Evolutionary conservation across 2,329 filamentous ascomycete species (phyloP).

Genomic region (Aspergillus hiratsukae): DNA sequence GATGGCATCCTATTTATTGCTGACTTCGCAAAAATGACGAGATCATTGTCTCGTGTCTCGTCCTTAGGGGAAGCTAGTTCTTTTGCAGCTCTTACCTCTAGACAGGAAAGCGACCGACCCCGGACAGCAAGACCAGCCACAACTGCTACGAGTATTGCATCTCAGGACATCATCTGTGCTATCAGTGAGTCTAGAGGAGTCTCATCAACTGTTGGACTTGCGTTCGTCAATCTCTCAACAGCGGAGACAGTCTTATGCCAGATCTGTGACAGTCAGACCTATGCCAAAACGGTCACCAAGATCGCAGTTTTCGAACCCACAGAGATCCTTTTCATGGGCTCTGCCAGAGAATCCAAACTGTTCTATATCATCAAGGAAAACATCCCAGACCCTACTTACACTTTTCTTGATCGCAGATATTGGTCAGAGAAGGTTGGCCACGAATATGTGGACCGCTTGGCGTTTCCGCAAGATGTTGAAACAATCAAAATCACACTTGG

Average conservation of each 20-base stretch:
- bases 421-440: constrained; percentile 78
- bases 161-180: constrained; percentile 79
- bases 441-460: constrained; percentile 73
- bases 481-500: constrained; percentile 72
- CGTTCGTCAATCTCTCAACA: constrained; percentile 81
- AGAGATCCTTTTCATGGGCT: constrained; percentile 71
- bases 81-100: constrained; percentile 19
- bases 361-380: constrained; percentile 70
- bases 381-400: constrained; percentile 58
- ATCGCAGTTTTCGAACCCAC: constrained; percentile 75
- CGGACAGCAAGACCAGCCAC: constrained; percentile 51
- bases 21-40: neutral
- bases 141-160: constrained; percentile 52
- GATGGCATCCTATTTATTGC: neutral
- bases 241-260: constrained; percentile 82
- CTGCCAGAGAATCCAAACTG: constrained; percentile 70
- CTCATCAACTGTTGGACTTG: constrained; percentile 76
- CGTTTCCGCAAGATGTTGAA: constrained; percentile 74
- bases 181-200: constrained; percentile 83
- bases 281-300: constrained; percentile 82
- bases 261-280: constrained; percentile 90
- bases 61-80: constrained; percentile 11
- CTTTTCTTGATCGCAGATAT: constrained; percentile 67
- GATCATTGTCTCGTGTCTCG: constrained; percentile 5
- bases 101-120: constrained; percentile 43